Evolutionary conservation across 2,329 filamentous ascomycete species (phyloP).

Genomic region (Hymenoscyphus fructigenus): DNA sequence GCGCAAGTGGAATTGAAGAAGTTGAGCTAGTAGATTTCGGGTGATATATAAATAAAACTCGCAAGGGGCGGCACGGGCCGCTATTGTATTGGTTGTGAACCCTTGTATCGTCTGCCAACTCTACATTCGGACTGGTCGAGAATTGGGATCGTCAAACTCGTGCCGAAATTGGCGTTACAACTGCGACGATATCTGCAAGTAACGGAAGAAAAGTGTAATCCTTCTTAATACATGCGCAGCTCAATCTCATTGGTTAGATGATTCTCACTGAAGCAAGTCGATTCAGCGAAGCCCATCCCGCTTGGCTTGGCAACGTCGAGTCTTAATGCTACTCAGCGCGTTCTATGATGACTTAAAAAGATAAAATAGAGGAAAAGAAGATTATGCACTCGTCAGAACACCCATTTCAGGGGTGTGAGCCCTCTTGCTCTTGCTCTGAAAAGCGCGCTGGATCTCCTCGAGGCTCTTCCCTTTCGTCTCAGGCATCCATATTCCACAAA

Average conservation of each 20-base stretch:
- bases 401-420: background rate
- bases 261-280: too few relatives aligned
- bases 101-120: background rate
- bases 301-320: too few relatives aligned
- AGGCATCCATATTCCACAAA: conserved; percentile 26
- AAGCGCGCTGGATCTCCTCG: conserved; percentile 21
- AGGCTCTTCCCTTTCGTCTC: conserved; percentile 31
- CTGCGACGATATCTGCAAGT: too few relatives aligned
- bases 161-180: too few relatives aligned
- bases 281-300: too few relatives aligned
- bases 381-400: background rate
- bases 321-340: too few relatives aligned
- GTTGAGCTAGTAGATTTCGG: background rate
- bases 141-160: too few relatives aligned
- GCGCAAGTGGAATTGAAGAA: background rate
- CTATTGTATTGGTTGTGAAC: background rate
- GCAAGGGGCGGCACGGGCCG: background rate
- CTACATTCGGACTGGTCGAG: too few relatives aligned
- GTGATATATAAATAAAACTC: background rate
- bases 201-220: too few relatives aligned
- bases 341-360: too few relatives aligned
- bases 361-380: background rate
- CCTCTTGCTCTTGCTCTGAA: background rate
- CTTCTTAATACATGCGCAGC: too few relatives aligned
- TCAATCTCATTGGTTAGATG: too few relatives aligned